Conservation (phyloP, 2,329 filamentous ascomycete genomes). For the Trichoderma afroharzianum region DNA sequence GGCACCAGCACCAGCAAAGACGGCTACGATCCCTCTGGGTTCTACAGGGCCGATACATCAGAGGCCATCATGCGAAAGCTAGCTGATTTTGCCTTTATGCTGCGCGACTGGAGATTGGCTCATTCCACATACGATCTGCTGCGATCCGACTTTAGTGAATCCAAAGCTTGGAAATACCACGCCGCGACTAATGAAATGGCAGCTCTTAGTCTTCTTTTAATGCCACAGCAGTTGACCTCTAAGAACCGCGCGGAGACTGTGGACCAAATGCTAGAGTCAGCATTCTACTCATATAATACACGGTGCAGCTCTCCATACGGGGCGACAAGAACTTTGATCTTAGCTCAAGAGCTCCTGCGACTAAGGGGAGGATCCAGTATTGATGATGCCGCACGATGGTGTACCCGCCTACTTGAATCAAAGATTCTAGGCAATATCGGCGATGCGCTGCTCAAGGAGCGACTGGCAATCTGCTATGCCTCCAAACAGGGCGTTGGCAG, state of each 20-base stretch:
- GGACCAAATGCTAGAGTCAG: conserved; percentile 83
- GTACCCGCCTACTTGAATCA: conserved; percentile 72
- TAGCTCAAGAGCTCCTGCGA: conserved; percentile 78
- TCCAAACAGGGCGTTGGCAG: conserved; percentile 66
- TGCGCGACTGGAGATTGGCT: conserved; percentile 91
- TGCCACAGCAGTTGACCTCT: conserved; percentile 65
- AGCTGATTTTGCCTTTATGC: conserved; percentile 94
- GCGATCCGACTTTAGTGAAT: conserved; percentile 82
- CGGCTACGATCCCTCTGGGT: conserved; percentile 79
- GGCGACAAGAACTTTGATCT: conserved; percentile 70
- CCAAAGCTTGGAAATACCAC: conserved; percentile 96
- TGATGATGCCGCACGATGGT: conserved; percentile 87
- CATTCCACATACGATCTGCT: conserved; percentile 89
- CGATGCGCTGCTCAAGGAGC: conserved; percentile 79
- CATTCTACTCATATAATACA: conserved; percentile 88
- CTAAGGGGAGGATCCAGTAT: conserved; percentile 74
- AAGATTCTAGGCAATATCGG: conserved; percentile 71
- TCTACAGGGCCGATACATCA: conserved; percentile 76
- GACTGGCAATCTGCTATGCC: conserved; percentile 79
- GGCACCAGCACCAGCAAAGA: conserved; percentile 48
- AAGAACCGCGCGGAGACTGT: conserved; percentile 78
- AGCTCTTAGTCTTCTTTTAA: conserved; percentile 76
- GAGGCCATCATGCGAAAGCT: conserved; percentile 92
- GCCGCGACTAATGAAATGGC: conserved; percentile 95
- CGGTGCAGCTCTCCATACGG: conserved; percentile 77